Base-by-base conservation (phyloP, 148 eudicot species). In the Limonium bicolor region DNA sequence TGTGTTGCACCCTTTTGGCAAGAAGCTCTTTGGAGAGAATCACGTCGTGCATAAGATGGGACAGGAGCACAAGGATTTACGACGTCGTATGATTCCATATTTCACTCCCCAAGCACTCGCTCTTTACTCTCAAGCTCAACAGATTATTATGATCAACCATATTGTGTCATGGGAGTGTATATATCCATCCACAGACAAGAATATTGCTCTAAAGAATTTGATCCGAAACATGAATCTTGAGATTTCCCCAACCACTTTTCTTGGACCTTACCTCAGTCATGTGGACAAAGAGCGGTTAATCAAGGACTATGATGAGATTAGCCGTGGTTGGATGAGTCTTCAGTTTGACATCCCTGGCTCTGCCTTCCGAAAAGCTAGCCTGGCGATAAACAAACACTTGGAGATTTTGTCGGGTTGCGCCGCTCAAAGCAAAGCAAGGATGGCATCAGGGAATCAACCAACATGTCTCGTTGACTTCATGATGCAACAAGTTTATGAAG, bases 1-100 rank as follows among this genome's bases (percentile, higher is more conserved):
- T 12, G 49, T 84, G 3, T 88, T 85, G 4, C 95, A 84, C 48
- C 95, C 95, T 0, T 84, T 84, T 6, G 95, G 95, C 1, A 80
- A 76, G 36, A 80, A 73, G 25, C 61, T 84, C 0, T 84, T 84
- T 34, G 90, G 90, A 1, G 77, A 80, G 12, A 82, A 80, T 32
- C 79, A 84, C 12, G 46, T 84, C 48, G 76, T 80, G 9, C 80
- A 76, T 54, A 63, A 76, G 74, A 70, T 72, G 41, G 95, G 95
- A 0, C 85, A 80, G 29, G 90, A 80, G 0, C 95, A 84, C 22
- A 84, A 80, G 25, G 82, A 84, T 24, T 33, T 84, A 13, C 83
- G 95, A 0, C 84, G 95, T 4, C 69, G 68, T 0, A 64, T 84
- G 11, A 85, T 85, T 0, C 85, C 85, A 0, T 79, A 80, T 46